Percentiles rank a stretch among this genome's conserved stretches.
Conservation (phyloP, 2,329 filamentous ascomycete genomes). For the Cordyceps pruinosa region DNA sequence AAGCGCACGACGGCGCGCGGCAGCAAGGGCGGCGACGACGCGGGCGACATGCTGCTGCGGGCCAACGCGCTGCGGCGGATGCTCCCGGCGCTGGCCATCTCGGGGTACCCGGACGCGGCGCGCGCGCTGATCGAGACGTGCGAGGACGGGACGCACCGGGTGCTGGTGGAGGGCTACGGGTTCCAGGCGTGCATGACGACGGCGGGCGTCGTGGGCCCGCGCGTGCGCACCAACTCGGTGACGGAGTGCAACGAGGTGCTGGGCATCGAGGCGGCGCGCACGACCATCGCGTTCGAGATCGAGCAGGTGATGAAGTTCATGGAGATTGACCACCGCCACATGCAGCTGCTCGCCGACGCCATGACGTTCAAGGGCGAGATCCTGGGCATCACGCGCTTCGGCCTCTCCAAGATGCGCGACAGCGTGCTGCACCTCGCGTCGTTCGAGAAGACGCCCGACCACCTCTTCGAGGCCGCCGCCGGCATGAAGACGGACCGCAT, state of each 20-base stretch:
- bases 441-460: conserved; percentile 97
- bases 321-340: conserved; percentile 94
- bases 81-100: conserved; percentile 77
- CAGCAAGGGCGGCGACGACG: conserved; percentile 37
- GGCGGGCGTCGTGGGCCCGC: conserved; percentile 74
- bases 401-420: conserved; percentile 92
- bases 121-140: conserved; percentile 85
- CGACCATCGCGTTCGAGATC: conserved; percentile 86
- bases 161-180: conserved; percentile 92
- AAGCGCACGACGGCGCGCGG: conserved; percentile 43
- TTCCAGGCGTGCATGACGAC: conserved; percentile 87
- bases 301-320: conserved; percentile 83
- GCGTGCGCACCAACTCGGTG: conserved; percentile 74
- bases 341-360: conserved; percentile 93
- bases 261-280: conserved; percentile 88
- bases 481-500: conserved; percentile 88
- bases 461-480: conserved; percentile 89
- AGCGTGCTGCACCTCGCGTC: conserved; percentile 87
- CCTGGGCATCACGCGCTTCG: conserved; percentile 92
- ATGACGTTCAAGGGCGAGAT: conserved; percentile 99
- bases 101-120: conserved; percentile 77
- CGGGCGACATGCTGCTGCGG: conserved; percentile 56
- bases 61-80: conserved; percentile 80
- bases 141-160: conserved; percentile 59
- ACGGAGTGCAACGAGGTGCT: conserved; percentile 84